phyloP scores from a whole-genome alignment of 2,329 filamentous ascomycete genomes.

The Alternaria brassicicola region DNA sequence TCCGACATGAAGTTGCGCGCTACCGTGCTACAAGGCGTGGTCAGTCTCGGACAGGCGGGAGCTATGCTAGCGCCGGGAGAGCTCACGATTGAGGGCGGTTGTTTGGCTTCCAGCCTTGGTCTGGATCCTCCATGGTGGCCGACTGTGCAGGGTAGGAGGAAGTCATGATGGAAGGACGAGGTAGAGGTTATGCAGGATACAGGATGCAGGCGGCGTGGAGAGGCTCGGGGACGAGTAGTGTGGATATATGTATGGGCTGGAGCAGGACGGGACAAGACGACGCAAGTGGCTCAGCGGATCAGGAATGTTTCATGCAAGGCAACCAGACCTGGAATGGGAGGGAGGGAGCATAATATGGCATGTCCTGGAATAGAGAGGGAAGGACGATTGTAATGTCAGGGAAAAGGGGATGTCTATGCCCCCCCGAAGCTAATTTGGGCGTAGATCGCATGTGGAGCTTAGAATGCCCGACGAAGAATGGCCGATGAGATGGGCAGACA shows the following conservation, averaged over 20 bases:
- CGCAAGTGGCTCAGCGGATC: conserved; percentile 21
- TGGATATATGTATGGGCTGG: conserved; percentile 14
- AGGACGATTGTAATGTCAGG: conserved; percentile 29
- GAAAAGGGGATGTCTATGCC: conserved; percentile 36
- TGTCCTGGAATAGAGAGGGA: conserved; percentile 22
- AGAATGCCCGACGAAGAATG: conserved; percentile 11
- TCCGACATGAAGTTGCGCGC: conserved; percentile 86
- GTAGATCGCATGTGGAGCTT: conserved; percentile 24
- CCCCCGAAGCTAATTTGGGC: conserved; percentile 24
- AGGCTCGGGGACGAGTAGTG: conserved; percentile 14
- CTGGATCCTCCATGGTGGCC: conserved; percentile 55
- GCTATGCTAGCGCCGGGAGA: conserved; percentile 30
- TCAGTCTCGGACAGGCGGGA: conserved; percentile 29
- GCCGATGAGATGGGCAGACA: neutral
- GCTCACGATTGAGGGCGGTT: conserved; percentile 83
- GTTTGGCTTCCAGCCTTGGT: conserved; percentile 80
- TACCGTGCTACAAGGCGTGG: conserved; percentile 69
- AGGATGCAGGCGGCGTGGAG: conserved; percentile 10
- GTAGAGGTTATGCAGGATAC: conserved; percentile 7
- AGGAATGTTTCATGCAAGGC: conserved; percentile 37
- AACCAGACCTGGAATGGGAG: conserved; percentile 17
- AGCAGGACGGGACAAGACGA: conserved; percentile 9
- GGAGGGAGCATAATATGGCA: conserved; percentile 37
- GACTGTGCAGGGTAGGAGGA: conserved; percentile 21
- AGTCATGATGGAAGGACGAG: conserved; percentile 15